These are phyloP conservation scores for Dioscorea dumetorum DNA, from an alignment of 106 monocot species.

Conservation along the genomic window DNA sequence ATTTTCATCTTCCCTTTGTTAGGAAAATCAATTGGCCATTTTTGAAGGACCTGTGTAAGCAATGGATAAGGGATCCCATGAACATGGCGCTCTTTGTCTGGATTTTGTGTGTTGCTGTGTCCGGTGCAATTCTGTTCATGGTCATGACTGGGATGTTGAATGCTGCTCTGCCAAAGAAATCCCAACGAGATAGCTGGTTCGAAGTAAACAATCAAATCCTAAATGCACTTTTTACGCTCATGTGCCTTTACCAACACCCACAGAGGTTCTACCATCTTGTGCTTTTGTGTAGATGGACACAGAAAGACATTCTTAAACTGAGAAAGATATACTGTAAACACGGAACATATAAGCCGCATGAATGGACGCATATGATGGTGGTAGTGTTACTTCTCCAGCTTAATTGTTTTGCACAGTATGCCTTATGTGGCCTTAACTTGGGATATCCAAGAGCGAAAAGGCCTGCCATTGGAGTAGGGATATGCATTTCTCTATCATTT, in stretches of 20 bases:
- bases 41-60: conserved; percentile 33
- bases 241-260: conserved; percentile 87
- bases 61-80: conserved; percentile 79
- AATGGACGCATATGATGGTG: conserved; percentile 83
- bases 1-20: conserved; percentile 9
- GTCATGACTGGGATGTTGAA: conserved; percentile 87
- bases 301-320: conserved; percentile 46
- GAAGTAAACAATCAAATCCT: conserved; percentile 88
- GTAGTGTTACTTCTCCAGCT: conserved; percentile 64
- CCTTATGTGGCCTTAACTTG: conserved; percentile 68
- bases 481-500: conserved; percentile 57
- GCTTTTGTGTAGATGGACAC: conserved; percentile 55
- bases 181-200: conserved; percentile 71
- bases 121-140: conserved; percentile 77
- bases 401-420: conserved; percentile 85
- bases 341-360: conserved; percentile 67
- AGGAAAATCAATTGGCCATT: conserved; percentile 57
- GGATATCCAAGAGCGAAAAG: conserved; percentile 54
- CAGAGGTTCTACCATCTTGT: conserved; percentile 51
- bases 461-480: conserved; percentile 62
- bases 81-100: conserved; percentile 77
- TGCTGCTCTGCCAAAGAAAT: conserved; percentile 47
- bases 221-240: conserved; percentile 82
- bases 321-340: conserved; percentile 77
- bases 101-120: conserved; percentile 63